Base-by-base conservation (phyloP, 768 basidiomycete species). In the Suillus alpinus region DNA sequence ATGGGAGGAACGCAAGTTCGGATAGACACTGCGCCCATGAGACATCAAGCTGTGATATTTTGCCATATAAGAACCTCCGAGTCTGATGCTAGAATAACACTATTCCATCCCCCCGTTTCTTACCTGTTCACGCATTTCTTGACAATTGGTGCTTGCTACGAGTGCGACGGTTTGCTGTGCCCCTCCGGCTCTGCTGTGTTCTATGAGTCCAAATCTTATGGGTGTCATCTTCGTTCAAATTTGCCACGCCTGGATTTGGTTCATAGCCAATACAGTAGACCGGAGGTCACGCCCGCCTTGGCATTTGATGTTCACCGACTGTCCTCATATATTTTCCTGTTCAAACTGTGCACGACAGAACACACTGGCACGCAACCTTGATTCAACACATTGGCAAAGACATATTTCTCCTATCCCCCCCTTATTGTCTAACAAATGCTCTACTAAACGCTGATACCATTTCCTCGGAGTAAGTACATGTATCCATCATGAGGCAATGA, bases 261-360 rank as follows among this genome's bases (percentile, higher is more conserved):
- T 84, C 83, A 84, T 84, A 83, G 82, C 78, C 80, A 76, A 80
- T 77, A 81, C 81, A 80, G 80, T 79, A 76, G 75, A 68, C 34
- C 58, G 68, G 77, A 74, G 80, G 80, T 78, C 77, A 71, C 64
- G 66, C 63, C 29, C 32, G 66, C 64, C 63, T 46, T 65, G 53
- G 32, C 26, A 55, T 56, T 59, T 59, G 16, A 61, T 39, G 55
- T 52, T 65, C 63, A 52, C 26, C 31, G 4, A 43, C 50, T 26
- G 60, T 59, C 26, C 51, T 40, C 34, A 10, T 26, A 52, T 52
- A n/a, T 34, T 47, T 58, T 23, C 2, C 23, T 55, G 9, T 23
- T 53, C 14, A 37, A 37, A 2, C 29, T 36, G 29, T 23, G 20
- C 20, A 52, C 14, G 7, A 36, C 20, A 13, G 20, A 20, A 7